Evolutionary conservation across 345 rosid genomes (phyloP).

Genomic region (Physaria fendleri): DNA sequence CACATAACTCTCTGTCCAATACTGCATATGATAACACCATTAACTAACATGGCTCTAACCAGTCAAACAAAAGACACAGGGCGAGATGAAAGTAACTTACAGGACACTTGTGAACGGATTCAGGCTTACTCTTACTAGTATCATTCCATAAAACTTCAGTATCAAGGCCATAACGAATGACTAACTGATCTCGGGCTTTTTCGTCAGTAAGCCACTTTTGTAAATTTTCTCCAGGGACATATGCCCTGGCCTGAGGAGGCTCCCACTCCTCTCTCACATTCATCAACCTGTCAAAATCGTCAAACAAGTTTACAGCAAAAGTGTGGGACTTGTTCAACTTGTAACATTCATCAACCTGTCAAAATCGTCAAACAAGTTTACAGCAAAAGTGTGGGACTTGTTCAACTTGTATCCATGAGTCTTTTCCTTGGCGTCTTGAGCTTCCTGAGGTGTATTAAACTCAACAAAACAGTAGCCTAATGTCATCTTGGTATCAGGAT

Average conservation of each 20-base stretch:
- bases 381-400: not conserved
- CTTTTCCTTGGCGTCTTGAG: too few relatives aligned
- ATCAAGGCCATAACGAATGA: not conserved
- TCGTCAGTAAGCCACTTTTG: not conserved
- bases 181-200: not conserved
- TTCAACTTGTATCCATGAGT: too few relatives aligned
- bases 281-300: slow-evolving; percentile 27
- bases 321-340: too few relatives aligned
- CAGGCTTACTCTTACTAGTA: not conserved
- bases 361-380: not conserved
- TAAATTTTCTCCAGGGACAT: slow-evolving; percentile 41
- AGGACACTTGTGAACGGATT: too few relatives aligned
- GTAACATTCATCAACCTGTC: too few relatives aligned
- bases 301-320: not conserved
- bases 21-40: not conserved
- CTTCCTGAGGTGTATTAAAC: too few relatives aligned
- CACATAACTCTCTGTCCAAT: not conserved
- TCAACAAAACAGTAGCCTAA: too few relatives aligned
- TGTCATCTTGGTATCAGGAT: too few relatives aligned
- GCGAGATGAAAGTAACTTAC: not conserved
- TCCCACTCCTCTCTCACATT: slow-evolving; percentile 75
- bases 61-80: not conserved
- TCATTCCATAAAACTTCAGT: not conserved
- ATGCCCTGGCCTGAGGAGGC: slow-evolving; percentile 60
- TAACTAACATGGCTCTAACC: not conserved